Base-by-base conservation (phyloP, 192 early-diverging fungal genomes). In the Coemansia sp. region DNA sequence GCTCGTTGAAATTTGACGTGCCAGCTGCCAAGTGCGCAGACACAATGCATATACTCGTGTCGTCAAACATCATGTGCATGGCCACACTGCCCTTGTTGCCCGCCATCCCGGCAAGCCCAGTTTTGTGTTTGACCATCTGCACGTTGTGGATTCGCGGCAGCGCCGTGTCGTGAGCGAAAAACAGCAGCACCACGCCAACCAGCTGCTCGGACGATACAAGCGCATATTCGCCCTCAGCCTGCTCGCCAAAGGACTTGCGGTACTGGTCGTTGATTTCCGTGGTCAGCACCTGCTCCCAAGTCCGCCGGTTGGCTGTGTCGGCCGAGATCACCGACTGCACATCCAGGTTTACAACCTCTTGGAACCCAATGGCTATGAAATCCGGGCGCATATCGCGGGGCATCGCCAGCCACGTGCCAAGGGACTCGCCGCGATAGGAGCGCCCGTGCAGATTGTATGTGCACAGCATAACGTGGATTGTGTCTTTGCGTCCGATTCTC, bases 51-150 rank as follows among this genome's bases (percentile, higher is more conserved):
- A 98, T 70, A 24, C 83, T 86, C 0, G 95, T 93, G 62, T 98
- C 95, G 60, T 90, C 77, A 51, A 90, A 87, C 61, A 89, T 82
- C 69, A 97, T 83, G 21, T 92, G 86, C 54, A 98, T 86, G 1
- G 92, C 95, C 3, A 99, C 91, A 1, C 90, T 95, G 29, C 97
- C 97, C 82, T 99, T 99, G 81, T 98, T 99, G 38, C 93, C 98
- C 2, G 94, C 88, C 85, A 98, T 94, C 6, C 98, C 98, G 18
- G 85, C 85, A 43, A 99, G 71, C 4, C 96, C 98, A 5, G 96
- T 99, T 84, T 98, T 99, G 67, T 87, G 86, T 27, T 87, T 88
- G 5, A 85, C 80, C 54, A 86, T 87, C 73, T 97, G 92, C 16
- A 98, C 86, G 54, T 86, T 85, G 42, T 93, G 82, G 14, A 99